Evolutionary conservation across 441 rosid species (phyloP).

Genomic region (Mallotus repandus): DNA sequence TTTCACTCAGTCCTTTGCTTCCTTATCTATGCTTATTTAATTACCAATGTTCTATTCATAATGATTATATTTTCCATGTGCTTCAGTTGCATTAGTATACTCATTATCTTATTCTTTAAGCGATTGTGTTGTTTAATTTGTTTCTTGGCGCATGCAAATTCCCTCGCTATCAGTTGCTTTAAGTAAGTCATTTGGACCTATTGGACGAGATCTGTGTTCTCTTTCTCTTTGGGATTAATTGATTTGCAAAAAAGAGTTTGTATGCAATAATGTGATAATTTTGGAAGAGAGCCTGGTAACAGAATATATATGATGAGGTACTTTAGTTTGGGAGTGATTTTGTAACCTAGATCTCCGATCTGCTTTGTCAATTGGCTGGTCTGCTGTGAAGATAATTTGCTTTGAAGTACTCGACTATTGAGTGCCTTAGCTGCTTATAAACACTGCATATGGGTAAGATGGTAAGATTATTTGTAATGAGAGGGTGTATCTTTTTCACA

Average conservation of each 20-base stretch:
- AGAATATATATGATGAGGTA: background rate
- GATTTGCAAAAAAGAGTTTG: background rate
- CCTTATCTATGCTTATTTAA: background rate
- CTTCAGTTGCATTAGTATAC: background rate
- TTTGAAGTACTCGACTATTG: background rate
- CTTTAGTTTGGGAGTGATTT: background rate
- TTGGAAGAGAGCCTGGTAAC: background rate
- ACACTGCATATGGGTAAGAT: background rate
- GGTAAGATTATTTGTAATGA: background rate
- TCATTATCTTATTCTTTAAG: background rate
- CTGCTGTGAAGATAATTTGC: background rate
- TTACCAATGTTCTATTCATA: background rate
- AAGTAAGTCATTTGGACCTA: background rate
- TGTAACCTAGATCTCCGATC: background rate
- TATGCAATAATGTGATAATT: background rate
- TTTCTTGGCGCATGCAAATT: background rate
- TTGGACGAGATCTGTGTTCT: background rate
- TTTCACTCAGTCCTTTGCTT: background rate
- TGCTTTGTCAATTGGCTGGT: background rate
- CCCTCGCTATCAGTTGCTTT: background rate
- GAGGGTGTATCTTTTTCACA: background rate
- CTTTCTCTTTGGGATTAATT: background rate
- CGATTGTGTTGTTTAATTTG: background rate
- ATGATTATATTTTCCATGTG: background rate
- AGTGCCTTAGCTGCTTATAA: background rate